A percentile compares a stretch with the other conserved stretches of the same genome.
phyloP scores from a whole-genome alignment of 768 basidiomycete genomes.

The Macrolepiota fuliginosa region DNA sequence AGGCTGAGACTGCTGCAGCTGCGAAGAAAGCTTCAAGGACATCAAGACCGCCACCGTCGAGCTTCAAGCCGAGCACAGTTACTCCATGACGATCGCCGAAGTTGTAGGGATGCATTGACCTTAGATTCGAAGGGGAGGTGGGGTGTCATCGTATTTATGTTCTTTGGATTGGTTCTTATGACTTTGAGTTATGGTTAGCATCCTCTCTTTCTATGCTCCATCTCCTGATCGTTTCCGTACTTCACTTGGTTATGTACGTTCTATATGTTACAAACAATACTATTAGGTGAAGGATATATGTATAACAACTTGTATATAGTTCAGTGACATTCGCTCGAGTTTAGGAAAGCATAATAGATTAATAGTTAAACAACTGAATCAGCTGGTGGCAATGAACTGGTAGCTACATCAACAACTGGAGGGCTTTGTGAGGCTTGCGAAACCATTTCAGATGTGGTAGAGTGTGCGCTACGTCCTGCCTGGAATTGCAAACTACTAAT shows the following conservation, averaged over 20 bases:
- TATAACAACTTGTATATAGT: background rate
- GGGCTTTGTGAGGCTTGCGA: too few species aligned
- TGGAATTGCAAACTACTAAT: background rate
- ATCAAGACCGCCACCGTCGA: slow-evolving; percentile 34
- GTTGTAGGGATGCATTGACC: background rate
- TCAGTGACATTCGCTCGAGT: background rate
- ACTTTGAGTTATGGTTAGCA: background rate
- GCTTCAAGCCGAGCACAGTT: slow-evolving; percentile 33
- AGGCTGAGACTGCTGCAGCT: slow-evolving; percentile 41
- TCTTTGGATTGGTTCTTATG: background rate
- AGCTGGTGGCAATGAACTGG: too few species aligned
- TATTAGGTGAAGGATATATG: background rate
- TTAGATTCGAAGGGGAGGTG: too few species aligned
- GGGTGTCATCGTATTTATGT: background rate
- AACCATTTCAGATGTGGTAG: too few species aligned
- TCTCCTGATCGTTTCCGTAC: background rate
- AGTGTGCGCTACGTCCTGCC: too few species aligned
- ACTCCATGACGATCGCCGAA: slow-evolving; percentile 13
- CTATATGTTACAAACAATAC: background rate
- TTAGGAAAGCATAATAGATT: too few species aligned
- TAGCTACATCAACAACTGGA: too few species aligned
- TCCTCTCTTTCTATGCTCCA: background rate
- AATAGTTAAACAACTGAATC: too few species aligned
- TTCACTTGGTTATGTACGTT: background rate
- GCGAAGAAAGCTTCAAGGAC: slow-evolving; percentile 28